phyloP scores from a whole-genome alignment of 2,329 filamentous ascomycete genomes.

The Xylariaceae sp. region DNA sequence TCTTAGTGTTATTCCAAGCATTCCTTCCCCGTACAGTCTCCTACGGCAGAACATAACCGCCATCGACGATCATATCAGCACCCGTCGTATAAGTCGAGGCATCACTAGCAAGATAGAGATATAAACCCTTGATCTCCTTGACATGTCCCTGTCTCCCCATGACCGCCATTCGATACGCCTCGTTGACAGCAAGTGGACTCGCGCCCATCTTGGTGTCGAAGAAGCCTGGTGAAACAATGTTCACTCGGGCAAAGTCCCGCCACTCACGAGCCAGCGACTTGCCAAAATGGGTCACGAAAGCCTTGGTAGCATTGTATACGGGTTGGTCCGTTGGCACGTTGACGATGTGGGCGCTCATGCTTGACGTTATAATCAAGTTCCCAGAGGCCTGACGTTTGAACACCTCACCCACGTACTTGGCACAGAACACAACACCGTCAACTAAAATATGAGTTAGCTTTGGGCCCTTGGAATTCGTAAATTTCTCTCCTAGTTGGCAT shows the following conservation, averaged over 20 bases:
- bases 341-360: slow-evolving; percentile 45
- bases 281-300: slow-evolving; percentile 50
- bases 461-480: background rate
- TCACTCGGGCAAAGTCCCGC: slow-evolving; percentile 53
- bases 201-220: slow-evolving; percentile 41
- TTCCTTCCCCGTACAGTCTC: no score
- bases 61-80: slow-evolving; percentile 19
- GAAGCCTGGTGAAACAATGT: slow-evolving; percentile 50
- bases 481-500: background rate
- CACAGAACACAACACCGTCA: slow-evolving; percentile 18
- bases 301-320: slow-evolving; percentile 53
- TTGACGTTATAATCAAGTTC: slow-evolving; percentile 25
- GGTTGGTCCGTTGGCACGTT: slow-evolving; percentile 50
- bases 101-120: slow-evolving; percentile 22
- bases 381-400: slow-evolving; percentile 20
- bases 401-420: slow-evolving; percentile 21
- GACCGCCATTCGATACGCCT: slow-evolving; percentile 20
- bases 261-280: slow-evolving; percentile 52
- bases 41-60: slow-evolving; percentile 20
- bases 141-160: slow-evolving; percentile 20
- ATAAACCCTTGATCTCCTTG: slow-evolving; percentile 22
- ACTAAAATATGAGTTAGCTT: slow-evolving; percentile 10
- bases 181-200: slow-evolving; percentile 9
- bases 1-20: background rate
- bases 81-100: slow-evolving; percentile 21